These are phyloP conservation scores for Harringtonia aguacate DNA, from an alignment of 2,329 filamentous ascomycete genomes.

Conservation along the genomic window DNA sequence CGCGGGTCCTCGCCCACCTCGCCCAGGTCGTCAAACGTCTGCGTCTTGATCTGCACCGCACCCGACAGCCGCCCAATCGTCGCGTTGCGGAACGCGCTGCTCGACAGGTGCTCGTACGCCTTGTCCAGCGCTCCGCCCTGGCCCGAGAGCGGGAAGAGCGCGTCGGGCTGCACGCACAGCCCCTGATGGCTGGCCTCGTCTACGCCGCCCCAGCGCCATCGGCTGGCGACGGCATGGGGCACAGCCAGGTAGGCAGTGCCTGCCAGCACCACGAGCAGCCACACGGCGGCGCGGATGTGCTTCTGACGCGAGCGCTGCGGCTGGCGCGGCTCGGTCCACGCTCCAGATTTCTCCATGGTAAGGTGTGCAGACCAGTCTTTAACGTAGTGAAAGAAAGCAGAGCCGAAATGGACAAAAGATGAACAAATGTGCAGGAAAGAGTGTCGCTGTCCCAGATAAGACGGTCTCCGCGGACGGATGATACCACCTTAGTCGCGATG, in stretches of 20 bases:
- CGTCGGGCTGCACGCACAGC: constrained; percentile 4
- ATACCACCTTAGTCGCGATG: too few relatives aligned
- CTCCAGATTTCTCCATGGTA: too few relatives aligned
- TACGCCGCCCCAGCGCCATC: background rate
- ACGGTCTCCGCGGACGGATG: too few relatives aligned
- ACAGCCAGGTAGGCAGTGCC: background rate
- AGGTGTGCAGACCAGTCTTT: too few relatives aligned
- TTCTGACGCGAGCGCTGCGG: too few relatives aligned
- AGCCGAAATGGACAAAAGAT: too few relatives aligned
- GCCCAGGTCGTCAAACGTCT: constrained; percentile 32
- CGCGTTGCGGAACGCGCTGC: constrained; percentile 13
- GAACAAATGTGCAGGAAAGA: too few relatives aligned
- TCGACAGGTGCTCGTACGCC: constrained; percentile 1
- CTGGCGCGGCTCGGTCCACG: too few relatives aligned
- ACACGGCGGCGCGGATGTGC: background rate
- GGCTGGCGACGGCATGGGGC: background rate
- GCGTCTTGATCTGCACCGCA: constrained; percentile 21
- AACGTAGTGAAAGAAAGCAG: too few relatives aligned
- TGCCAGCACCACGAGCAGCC: background rate
- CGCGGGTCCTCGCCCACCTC: constrained; percentile 40
- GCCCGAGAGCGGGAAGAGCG: constrained; percentile 1
- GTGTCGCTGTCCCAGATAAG: too few relatives aligned
- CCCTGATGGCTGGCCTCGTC: background rate
- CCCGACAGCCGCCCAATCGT: constrained; percentile 17
- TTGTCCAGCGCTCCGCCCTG: constrained; percentile 1